These are phyloP conservation scores for Lachnellula cervina DNA, from an alignment of 2,329 filamentous ascomycete genomes.

Conservation along the genomic window DNA sequence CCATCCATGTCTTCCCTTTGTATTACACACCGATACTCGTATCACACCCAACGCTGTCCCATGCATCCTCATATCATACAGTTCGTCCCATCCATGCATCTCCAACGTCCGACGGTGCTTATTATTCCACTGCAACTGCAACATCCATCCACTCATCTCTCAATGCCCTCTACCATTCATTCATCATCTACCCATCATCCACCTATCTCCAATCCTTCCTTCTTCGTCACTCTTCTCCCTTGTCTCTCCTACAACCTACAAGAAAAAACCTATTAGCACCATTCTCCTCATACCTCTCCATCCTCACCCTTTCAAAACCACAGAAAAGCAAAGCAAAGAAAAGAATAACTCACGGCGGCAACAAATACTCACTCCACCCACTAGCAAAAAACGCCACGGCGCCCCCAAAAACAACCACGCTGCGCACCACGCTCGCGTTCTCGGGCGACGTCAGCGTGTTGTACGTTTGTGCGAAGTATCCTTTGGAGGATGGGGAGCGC, in stretches of 20 bases:
- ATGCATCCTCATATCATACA: background rate
- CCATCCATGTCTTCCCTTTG: background rate
- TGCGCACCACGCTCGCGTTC: constrained; percentile 64
- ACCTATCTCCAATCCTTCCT: background rate
- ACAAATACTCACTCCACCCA: constrained; percentile 61
- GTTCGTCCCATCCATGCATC: background rate
- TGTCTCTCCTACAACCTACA: background rate
- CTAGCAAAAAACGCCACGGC: constrained; percentile 64
- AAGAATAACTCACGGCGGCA: constrained; percentile 48
- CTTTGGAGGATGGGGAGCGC: constrained; percentile 40
- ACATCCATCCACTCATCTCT: background rate
- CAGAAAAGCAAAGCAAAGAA: background rate
- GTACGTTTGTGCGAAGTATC: constrained; percentile 55
- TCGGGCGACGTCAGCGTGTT: constrained; percentile 60
- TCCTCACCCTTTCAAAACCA: background rate
- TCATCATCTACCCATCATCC: background rate
- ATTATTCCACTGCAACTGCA: background rate
- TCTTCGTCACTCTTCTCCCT: background rate
- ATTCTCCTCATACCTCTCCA: background rate
- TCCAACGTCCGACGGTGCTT: background rate
- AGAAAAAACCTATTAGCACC: too few relatives aligned
- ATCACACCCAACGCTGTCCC: background rate
- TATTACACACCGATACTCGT: background rate
- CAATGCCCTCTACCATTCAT: background rate
- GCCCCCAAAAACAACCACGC: constrained; percentile 60